A percentile compares a stretch with the other conserved stretches of the same genome.
Conservation (phyloP, 495 filamentous ascomycete species). For the Penicillium egyptiacum region DNA sequence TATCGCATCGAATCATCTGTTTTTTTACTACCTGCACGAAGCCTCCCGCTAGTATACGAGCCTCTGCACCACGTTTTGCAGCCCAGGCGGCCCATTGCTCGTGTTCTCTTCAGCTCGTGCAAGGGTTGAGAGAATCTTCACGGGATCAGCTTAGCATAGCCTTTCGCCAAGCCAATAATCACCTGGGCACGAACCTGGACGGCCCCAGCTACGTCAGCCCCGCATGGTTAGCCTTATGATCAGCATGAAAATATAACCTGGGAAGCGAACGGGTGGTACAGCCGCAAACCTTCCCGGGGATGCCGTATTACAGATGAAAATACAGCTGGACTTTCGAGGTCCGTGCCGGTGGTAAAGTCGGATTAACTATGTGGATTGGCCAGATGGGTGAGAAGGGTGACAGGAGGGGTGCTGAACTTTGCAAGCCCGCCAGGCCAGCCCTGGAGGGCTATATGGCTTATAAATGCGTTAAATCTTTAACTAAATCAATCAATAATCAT, state of each 20-base stretch:
- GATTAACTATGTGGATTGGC: background rate
- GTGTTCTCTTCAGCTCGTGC: slow-evolving; percentile 5
- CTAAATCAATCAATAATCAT: background rate
- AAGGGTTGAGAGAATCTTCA: background rate
- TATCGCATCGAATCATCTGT: background rate
- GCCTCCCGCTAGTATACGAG: background rate
- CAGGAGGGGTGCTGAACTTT: background rate
- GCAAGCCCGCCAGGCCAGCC: background rate
- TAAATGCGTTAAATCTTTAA: background rate
- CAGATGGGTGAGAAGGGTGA: background rate
- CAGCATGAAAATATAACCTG: background rate
- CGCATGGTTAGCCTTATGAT: background rate
- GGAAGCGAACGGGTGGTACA: background rate
- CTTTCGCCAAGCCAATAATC: background rate
- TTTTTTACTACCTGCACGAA: background rate
- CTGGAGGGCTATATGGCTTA: background rate
- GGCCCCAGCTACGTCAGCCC: background rate
- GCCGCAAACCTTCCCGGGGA: background rate
- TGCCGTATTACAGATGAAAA: background rate
- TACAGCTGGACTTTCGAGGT: background rate
- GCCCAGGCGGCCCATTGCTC: background rate
- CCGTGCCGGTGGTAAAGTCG: background rate
- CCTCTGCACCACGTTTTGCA: background rate
- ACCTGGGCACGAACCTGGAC: background rate
- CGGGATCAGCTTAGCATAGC: background rate